These are phyloP conservation scores for Quercus wislizeni DNA, from an alignment of 306 rosid species.

Conservation along the genomic window DNA sequence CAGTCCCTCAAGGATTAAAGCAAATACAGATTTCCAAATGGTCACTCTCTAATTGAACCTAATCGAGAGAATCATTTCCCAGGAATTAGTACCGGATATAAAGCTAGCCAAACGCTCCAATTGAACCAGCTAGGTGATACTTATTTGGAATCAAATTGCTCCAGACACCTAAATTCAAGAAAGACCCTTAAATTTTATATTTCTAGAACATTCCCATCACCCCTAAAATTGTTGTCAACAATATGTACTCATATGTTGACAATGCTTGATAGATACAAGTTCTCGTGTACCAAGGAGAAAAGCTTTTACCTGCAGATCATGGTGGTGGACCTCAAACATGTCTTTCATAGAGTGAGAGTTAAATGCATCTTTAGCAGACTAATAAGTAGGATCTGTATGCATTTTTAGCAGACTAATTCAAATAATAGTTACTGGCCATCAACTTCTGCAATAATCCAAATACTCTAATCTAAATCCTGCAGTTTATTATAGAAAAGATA, in stretches of 20 bases:
- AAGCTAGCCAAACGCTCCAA: neutral
- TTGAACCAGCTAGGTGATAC: neutral
- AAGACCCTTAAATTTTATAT: too few relatives aligned
- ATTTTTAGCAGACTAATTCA: slow-evolving; percentile 60
- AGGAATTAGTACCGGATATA: neutral
- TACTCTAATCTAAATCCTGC: too few relatives aligned
- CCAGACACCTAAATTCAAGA: neutral
- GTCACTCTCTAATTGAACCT: too few relatives aligned
- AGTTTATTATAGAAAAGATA: too few relatives aligned
- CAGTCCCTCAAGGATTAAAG: too few relatives aligned
- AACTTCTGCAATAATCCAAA: slow-evolving; percentile 50
- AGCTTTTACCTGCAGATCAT: slow-evolving; percentile 69
- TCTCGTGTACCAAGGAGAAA: neutral
- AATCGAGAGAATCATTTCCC: too few relatives aligned
- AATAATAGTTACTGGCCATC: slow-evolving; percentile 66
- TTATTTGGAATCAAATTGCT: neutral
- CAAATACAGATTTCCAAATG: too few relatives aligned
- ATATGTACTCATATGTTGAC: neutral
- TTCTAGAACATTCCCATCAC: neutral
- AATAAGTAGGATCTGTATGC: too few relatives aligned
- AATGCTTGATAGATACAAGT: neutral
- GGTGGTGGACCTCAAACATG: slow-evolving; percentile 81
- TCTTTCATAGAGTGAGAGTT: slow-evolving; percentile 96
- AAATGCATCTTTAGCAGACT: slow-evolving; percentile 54
- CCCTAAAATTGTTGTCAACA: neutral